Base-by-base conservation (phyloP, 331 rosid genomes). In the Malus hybrid region DNA sequence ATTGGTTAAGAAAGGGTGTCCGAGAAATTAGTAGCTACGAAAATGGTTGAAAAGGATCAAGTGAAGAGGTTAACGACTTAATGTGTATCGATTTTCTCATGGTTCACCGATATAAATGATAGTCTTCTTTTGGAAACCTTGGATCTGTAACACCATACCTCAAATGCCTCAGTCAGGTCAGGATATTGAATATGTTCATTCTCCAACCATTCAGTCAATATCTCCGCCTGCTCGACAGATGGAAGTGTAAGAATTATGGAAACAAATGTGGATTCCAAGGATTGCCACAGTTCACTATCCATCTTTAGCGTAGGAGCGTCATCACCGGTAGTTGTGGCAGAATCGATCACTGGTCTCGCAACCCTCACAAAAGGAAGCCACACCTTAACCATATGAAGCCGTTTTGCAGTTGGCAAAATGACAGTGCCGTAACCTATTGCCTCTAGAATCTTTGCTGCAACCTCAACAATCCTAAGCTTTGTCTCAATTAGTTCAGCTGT, bases 331-430 rank as follows among this genome's bases (percentile, higher is more conserved):
- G 32, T 62, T 30, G 76, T 52, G 42, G 83, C 52, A 61, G 88
- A 84, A 74, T 93, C 97, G 28, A 92, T 85, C 66, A 85, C 33
- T 18, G 99, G 94, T 85, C 85, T 92, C n/a, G 96, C 71, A 68
- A 82, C 78, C 84, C 97, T 84, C 81, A 88, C 97, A 76, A 94
- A 94, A 32, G 96, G 97, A 79, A 94, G 96, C 99, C 99, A 94
- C 36, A 87, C 63, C 66, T 88, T 92, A 80, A 94, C 87, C 82
- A 78, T 70, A 63, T 83, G 89, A 70, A 90, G 88, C 76, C 97
- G 92, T 73, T 84, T 90, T 5, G 80, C 72, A 6, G 90, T 87
- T 30, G 97, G 96, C 77, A 94, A 65, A 81, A 88, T 83, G 66
- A 84, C 97, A 15, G 83, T 80, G 50, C 97, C 99, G 48, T 87